phyloP scores from a whole-genome alignment of 1,284 basidiomycete genomes.

The Kalmanozyma brasiliensis region DNA sequence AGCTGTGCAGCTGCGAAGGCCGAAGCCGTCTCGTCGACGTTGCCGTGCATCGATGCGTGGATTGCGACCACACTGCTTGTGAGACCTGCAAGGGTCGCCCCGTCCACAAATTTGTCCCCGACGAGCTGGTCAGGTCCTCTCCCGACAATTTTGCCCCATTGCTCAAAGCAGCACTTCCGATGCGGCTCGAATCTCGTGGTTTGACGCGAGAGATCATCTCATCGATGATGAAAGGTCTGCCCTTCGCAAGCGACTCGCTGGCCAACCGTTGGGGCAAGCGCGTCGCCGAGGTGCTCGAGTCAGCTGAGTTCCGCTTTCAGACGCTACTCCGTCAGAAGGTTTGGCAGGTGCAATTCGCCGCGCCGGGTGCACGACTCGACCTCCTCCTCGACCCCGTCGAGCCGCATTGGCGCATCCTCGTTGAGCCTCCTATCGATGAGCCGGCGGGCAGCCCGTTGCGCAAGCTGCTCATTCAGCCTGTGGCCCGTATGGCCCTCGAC shows the following conservation, averaged over 20 bases:
- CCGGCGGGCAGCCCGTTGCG: conserved; percentile 85
- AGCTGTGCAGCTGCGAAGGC: conserved; percentile 89
- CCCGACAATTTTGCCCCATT: conserved; percentile 78
- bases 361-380: conserved; percentile 78
- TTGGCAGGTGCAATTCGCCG: conserved; percentile 85
- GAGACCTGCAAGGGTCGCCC: conserved; percentile 87
- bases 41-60: conserved; percentile 76
- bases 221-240: conserved; percentile 69
- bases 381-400: conserved; percentile 79
- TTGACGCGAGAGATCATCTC: conserved; percentile 72
- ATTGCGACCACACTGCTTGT: conserved; percentile 84
- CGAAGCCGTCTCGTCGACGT: conserved; percentile 76
- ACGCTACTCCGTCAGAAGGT: conserved; percentile 75
- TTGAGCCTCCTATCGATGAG: conserved; percentile 75
- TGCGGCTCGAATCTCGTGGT: conserved; percentile 74
- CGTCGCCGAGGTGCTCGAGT: conserved; percentile 74
- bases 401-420: conserved; percentile 83
- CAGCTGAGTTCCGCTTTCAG: conserved; percentile 63
- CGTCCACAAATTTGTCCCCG: conserved; percentile 79
- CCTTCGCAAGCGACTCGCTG: conserved; percentile 68
- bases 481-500: conserved; percentile 77
- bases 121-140: conserved; percentile 69
- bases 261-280: conserved; percentile 79
- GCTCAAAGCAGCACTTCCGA: conserved; percentile 84
- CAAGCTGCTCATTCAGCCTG: conserved; percentile 77